These are phyloP conservation scores for Dothiorella sarmentorum DNA, from an alignment of 2,329 filamentous ascomycete species.

Conservation along the genomic window DNA sequence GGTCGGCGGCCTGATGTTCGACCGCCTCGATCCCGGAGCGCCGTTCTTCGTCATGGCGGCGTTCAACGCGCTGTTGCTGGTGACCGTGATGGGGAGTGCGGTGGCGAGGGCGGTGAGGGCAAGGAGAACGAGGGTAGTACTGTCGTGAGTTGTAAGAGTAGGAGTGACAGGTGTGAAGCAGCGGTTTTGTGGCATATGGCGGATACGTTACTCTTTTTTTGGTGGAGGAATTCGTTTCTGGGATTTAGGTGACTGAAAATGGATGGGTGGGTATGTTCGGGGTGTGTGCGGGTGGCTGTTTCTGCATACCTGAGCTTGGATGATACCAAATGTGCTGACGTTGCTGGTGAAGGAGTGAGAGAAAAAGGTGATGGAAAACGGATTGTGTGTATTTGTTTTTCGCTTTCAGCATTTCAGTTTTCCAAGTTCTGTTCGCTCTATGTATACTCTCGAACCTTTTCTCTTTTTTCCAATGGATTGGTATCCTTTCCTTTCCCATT, in stretches of 20 bases:
- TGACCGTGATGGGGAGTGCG: constrained; percentile 37
- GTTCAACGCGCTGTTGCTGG: constrained; percentile 74
- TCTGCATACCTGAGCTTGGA: background rate
- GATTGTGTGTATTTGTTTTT: background rate
- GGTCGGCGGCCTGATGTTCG: constrained; percentile 81
- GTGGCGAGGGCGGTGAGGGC: background rate
- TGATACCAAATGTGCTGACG: background rate
- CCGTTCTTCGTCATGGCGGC: constrained; percentile 93
- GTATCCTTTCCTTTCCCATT: too few species aligned
- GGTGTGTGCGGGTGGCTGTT: background rate
- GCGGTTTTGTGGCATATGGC: too few species aligned
- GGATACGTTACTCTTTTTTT: too few species aligned
- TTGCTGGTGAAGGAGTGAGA: background rate
- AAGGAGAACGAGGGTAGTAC: constrained; percentile 9
- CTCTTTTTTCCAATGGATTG: too few species aligned
- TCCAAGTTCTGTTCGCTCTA: too few species aligned
- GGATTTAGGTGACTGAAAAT: background rate
- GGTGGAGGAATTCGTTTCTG: background rate
- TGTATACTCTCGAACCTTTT: too few species aligned
- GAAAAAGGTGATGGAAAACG: background rate
- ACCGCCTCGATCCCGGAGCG: constrained; percentile 66
- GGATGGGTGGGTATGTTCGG: background rate
- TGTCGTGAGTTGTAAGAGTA: too few species aligned
- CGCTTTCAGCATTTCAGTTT: too few species aligned
- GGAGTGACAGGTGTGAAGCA: background rate